These are phyloP conservation scores for Nigrospora sphaerica DNA, from an alignment of 2,329 filamentous ascomycete genomes.

Conservation along the genomic window DNA sequence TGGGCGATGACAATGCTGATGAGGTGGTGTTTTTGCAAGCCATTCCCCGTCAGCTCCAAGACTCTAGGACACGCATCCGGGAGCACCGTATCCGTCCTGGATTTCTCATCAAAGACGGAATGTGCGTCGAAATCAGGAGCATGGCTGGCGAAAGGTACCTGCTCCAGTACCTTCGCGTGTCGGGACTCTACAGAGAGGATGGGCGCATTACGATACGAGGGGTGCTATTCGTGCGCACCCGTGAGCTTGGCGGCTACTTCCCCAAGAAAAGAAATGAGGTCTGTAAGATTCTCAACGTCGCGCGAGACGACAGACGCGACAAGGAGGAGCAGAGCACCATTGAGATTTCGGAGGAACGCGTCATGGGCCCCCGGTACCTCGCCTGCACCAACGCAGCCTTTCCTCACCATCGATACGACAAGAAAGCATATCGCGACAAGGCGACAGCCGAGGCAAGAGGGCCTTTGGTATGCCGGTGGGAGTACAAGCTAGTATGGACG, in stretches of 20 bases:
- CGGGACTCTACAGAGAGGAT: too few species aligned
- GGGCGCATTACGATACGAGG: slow-evolving; percentile 7
- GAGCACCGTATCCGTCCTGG: too few species aligned
- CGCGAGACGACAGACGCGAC: slow-evolving; percentile 13
- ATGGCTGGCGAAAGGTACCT: too few species aligned
- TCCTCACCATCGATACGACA: not conserved
- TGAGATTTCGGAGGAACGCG: slow-evolving; percentile 11
- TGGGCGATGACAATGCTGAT: too few species aligned
- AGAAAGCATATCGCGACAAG: not conserved
- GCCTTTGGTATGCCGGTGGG: slow-evolving; percentile 27
- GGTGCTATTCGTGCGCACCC: slow-evolving; percentile 17
- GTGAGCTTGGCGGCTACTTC: slow-evolving; percentile 15
- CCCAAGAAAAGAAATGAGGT: slow-evolving; percentile 21
- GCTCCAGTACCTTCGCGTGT: too few species aligned
- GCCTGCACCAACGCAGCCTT: not conserved
- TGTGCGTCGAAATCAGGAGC: too few species aligned
- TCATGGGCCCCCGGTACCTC: not conserved
- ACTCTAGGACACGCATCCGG: too few species aligned
- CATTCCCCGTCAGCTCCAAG: too few species aligned
- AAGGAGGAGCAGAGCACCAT: slow-evolving; percentile 17
- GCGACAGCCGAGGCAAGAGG: slow-evolving; percentile 18
- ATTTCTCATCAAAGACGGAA: too few species aligned
- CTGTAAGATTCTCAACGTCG: slow-evolving; percentile 15
- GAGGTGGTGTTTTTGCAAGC: too few species aligned
- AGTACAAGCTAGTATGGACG: not conserved